phyloP scores from a whole-genome alignment of 139 green algal species.

The Micractinium conductrix region DNA sequence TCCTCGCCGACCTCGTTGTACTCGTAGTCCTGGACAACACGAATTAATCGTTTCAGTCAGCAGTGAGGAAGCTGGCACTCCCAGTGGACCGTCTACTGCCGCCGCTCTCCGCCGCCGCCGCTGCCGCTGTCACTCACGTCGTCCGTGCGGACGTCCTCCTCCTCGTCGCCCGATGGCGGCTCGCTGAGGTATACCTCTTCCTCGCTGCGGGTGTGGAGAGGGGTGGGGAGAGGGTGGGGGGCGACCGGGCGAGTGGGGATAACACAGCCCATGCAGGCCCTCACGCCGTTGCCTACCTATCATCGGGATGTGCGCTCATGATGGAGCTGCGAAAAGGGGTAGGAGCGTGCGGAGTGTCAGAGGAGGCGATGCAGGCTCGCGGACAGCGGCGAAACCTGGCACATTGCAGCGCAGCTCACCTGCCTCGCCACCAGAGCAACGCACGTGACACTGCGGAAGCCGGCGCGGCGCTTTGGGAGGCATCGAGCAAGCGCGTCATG shows the following conservation, averaged over 20 bases:
- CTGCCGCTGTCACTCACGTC: conserved; percentile 13
- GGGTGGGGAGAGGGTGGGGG: not conserved
- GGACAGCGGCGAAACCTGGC: not conserved
- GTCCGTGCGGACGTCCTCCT: conserved; percentile 39
- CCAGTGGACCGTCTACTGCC: not conserved
- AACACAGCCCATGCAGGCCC: not conserved
- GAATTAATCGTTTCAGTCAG: not conserved
- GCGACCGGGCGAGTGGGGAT: not conserved
- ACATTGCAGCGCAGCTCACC: not conserved
- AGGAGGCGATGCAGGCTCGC: not conserved
- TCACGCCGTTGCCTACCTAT: no score
- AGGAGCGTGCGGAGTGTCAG: no score
- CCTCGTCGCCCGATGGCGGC: conserved; percentile 31
- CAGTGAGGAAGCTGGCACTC: not conserved
- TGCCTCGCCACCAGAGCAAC: not conserved
- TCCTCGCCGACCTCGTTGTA: conserved; percentile 26
- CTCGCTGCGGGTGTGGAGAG: conserved; percentile 14
- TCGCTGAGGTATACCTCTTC: conserved; percentile 51
- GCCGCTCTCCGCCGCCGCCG: not conserved
- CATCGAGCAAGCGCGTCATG: not conserved
- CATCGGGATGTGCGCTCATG: not conserved
- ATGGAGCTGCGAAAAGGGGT: not conserved
- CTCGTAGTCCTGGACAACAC: conserved; percentile 35
- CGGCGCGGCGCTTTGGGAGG: no score
- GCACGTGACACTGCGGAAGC: not conserved